Percentiles rank a stretch among this genome's conserved stretches.
phyloP scores from a whole-genome alignment of 2,329 filamentous ascomycete species.

The Ascochyta koolunga region DNA sequence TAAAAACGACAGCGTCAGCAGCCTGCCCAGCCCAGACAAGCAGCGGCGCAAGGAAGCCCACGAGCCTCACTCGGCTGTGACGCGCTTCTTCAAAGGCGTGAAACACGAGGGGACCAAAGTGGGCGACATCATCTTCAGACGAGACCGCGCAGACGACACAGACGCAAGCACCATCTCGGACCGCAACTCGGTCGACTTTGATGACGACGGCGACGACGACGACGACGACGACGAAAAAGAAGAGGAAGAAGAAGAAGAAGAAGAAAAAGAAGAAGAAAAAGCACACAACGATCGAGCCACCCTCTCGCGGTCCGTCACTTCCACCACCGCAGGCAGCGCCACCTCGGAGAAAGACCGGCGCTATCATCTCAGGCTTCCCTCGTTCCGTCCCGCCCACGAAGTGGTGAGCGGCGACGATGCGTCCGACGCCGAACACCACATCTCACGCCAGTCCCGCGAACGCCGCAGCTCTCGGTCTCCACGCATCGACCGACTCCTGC shows the following conservation, averaged over 20 bases:
- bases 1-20: slow-evolving; percentile 48
- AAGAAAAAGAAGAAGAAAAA: too few relatives aligned
- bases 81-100: slow-evolving; percentile 80
- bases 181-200: slow-evolving; percentile 50
- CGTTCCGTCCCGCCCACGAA: slow-evolving; percentile 40
- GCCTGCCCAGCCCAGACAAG: slow-evolving; percentile 39
- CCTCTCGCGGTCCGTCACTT: slow-evolving; percentile 41
- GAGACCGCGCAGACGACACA: slow-evolving; percentile 56
- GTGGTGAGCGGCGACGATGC: slow-evolving; percentile 36
- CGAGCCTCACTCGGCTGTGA: slow-evolving; percentile 62
- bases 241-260: too few relatives aligned
- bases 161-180: slow-evolving; percentile 55
- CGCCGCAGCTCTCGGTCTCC: slow-evolving; percentile 48
- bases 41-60: slow-evolving; percentile 45
- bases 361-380: slow-evolving; percentile 44
- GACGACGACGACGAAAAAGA: too few relatives aligned
- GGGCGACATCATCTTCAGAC: slow-evolving; percentile 65
- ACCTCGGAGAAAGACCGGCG: slow-evolving; percentile 33
- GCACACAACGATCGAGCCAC: too few relatives aligned
- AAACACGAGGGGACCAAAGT: slow-evolving; percentile 68
- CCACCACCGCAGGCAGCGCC: slow-evolving; percentile 28
- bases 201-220: slow-evolving; percentile 37
- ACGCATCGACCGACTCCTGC: slow-evolving; percentile 54
- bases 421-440: slow-evolving; percentile 45
- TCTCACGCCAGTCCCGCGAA: slow-evolving; percentile 50